These are phyloP conservation scores for Phytomonas sp. DNA, from an alignment of 208 protist species.

Conservation along the genomic window DNA sequence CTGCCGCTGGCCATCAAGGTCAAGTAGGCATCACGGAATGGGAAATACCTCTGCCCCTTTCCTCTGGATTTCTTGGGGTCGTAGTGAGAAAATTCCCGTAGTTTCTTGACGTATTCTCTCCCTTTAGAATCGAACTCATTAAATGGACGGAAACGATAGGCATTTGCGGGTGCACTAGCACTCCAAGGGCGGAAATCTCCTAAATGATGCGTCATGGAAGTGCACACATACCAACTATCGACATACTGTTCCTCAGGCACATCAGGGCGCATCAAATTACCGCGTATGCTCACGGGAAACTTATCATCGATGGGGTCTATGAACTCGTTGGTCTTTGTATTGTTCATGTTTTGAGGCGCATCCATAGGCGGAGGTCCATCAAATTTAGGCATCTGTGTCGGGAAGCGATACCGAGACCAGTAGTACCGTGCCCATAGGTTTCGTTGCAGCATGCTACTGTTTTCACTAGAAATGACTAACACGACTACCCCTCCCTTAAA, in stretches of 20 bases:
- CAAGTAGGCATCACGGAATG: conserved; percentile 78
- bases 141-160: conserved; percentile 76
- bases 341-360: conserved; percentile 89
- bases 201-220: conserved; percentile 82
- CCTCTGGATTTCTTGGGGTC: conserved; percentile 29
- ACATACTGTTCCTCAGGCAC: conserved; percentile 86
- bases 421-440: conserved; percentile 41
- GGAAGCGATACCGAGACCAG: conserved; percentile 85
- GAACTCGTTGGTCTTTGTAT: conserved; percentile 84
- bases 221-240: conserved; percentile 87
- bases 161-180: conserved; percentile 65
- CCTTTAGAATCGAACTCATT: conserved; percentile 85
- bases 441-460: conserved; percentile 26
- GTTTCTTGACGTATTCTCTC: conserved; percentile 73
- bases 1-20: conserved; percentile 52
- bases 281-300: conserved; percentile 78
- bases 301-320: conserved; percentile 89
- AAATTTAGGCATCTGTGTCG: conserved; percentile 77
- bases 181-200: conserved; percentile 84
- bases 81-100: conserved; percentile 52
- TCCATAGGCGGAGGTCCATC: conserved; percentile 77
- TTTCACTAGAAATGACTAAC: background rate
- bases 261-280: conserved; percentile 66
- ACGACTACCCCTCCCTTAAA: background rate
- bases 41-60: conserved; percentile 66